Evolutionary conservation across 352 stramenopile genomes (phyloP), one percentile per base, ranked within the genome.

Genomic region (Pythium rhizo-oryzae): DNA sequence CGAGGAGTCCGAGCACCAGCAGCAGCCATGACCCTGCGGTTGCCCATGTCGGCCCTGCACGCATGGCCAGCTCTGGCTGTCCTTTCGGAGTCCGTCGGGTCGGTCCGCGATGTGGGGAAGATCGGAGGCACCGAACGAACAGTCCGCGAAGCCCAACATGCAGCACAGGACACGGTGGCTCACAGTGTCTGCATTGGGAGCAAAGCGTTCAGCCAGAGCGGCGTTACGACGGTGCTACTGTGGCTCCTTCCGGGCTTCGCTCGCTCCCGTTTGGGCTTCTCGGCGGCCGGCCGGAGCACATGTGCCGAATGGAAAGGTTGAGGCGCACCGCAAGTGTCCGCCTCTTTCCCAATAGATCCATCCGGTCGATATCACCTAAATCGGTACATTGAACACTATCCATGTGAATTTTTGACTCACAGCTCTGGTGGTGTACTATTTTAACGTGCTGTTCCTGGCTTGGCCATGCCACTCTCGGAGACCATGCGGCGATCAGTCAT

Each of bases 301-400:
- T 33, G 39, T 3, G 39, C 12, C 11, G 16, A 13, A 19, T 12
- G 49, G 24, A 35, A 44, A 58, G 16, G 28, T 43, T 58, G 51
- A 58, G 30, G 30, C 28, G 19, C n/a, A 19, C 16, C 2, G 24
- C n/a, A 9, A 23, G 19, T 25, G 41, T 58, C 51, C 51, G 51
- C 51, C 51, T 58, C 51, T 58, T 44, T 58, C 19, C 30, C 30
- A 58, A 58, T 58, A 46, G 51, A 58, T 58, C 51, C 51, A 44
- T 24, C 18, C 15, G 25, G 13, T 25, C n/a, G 4, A 12, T 15
- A 51, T 13, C 44, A 18, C 7, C 44, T 30, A 51, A n/a, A 1
- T 25, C 19, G 16, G 19, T 51, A 49, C 19, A 16, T 16, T n/a
- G 43, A 49, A 21, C 43, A 23, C 43, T 16, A 49, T 49, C 43